Conservation (phyloP, 2,329 filamentous ascomycete species). For the Arthrobotrys sphaeroides region DNA sequence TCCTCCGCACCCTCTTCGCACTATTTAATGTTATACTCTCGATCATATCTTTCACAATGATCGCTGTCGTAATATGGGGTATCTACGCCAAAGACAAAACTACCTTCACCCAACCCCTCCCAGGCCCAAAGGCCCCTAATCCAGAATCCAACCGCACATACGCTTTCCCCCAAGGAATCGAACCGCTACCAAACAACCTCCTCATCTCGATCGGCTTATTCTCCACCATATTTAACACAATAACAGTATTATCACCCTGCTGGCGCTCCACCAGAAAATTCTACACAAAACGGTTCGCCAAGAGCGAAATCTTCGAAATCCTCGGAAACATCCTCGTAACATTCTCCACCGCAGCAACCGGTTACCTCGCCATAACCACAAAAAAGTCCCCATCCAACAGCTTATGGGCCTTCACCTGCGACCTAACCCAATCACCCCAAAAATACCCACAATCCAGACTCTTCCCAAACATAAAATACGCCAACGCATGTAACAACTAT, state of each 20-base stretch:
- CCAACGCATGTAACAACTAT: conserved; percentile 38
- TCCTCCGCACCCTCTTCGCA: conserved; percentile 13
- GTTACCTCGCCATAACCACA: conserved; percentile 21
- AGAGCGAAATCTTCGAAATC: conserved; percentile 30
- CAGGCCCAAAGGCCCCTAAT: background rate
- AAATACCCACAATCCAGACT: background rate
- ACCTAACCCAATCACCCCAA: background rate
- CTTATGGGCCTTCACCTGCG: conserved; percentile 39
- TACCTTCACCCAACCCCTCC: background rate
- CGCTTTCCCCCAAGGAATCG: conserved; percentile 38
- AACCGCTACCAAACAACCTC: conserved; percentile 13
- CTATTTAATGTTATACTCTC: conserved; percentile 10
- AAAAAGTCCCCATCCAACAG: conserved; percentile 13
- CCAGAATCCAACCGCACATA: background rate
- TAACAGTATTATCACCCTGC: background rate
- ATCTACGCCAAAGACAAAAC: conserved; percentile 24
- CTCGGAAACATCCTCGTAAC: background rate
- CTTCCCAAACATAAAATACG: conserved; percentile 18
- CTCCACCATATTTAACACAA: background rate
- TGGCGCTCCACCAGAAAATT: conserved; percentile 37
- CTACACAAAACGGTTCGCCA: conserved; percentile 34
- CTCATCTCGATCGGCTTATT: background rate
- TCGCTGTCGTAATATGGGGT: conserved; percentile 19
- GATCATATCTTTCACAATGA: background rate
- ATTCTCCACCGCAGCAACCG: background rate